Evolutionary conservation across 1,284 basidiomycete species (phyloP), one percentile per base, ranked within the genome.

Genomic region (Tausonia pullulans): DNA sequence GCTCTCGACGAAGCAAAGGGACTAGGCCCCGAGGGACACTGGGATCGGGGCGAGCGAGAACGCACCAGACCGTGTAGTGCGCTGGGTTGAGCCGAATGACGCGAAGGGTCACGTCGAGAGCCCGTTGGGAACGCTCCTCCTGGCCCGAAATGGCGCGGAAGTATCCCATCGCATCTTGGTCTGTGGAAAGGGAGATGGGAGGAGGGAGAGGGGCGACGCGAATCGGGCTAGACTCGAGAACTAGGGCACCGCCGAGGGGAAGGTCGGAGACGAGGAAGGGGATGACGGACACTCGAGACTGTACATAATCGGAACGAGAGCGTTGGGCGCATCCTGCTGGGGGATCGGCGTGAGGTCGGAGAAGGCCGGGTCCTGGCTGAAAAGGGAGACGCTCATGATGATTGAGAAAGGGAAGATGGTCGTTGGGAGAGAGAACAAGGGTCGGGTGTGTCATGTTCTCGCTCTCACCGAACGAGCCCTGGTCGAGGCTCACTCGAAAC

Each of bases 11-110:
- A 55, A 55, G 14, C 27, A 11, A n/a, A 41, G 51, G 61, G 16
- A 44, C 68, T 54, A 58, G 60, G 27, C 27, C 27, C 27, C 27
- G 27, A 27, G 27, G 27, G 27, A 27, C 11, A 50, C 5, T 39
- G 4, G 10, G 40, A 61, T 49, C 46, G 7, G 58, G 45, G 6
- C 39, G 5, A 27, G 27, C 27, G 27, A 27, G 27, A 55, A 66
- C 77, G 43, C 63, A 93, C 93, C 93, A 97, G 68, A 92, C 90
- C 58, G 91, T 88, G 73, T 96, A 97, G 74, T 96, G 94, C 2
- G 89, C 90, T 5, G 92, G 90, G 73, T 96, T 96, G 76, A 87
- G 79, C 44, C 85, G 81, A 68, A 97, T 92, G 70, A 96, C 84
- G 58, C 79, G 79, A 75, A 93, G 87, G 0, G 93, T 97, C 58